Evolutionary conservation across 1,139 yeast genomes (phyloP), one percentile per base, ranked within the genome.

Genomic region (Kodamaea derodonti): DNA sequence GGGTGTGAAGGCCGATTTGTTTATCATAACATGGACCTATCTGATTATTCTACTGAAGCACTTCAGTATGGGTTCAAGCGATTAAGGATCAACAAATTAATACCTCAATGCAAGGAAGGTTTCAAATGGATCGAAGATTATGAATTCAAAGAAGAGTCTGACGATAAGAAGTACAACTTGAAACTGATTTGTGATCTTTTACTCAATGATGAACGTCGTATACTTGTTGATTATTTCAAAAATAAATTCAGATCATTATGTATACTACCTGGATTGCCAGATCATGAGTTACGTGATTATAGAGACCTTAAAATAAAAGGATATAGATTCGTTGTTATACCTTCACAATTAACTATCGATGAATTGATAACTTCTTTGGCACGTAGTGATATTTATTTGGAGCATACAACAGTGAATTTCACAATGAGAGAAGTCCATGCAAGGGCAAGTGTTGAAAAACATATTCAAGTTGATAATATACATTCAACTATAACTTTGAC

Each of bases 171-270:
- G 43, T 81, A 80, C 48, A 76, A 78, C 51, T 54, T 68, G 30
- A 37, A 48, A 1, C 65, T 56, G 30, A 76, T 81, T 46, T 64
- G 65, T 31, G 46, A 52, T n/a, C 45, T 59, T 4, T 42, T 81
- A 32, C 38, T 64, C 13, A 47, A 56, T 17, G 84, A 80, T 52
- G 80, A 78, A 38, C 78, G 79, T 48, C 62, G 86, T 24, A 75
- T 81, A 14, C 60, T 80, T 37, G 69, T 78, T 20, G 88, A 81
- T 51, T 81, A 78, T 69, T 54, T 64, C 29, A 80, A 79, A 49
- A 81, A 81, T 58, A 75, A 77, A 53, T 81, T 80, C 50, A 62
- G 90, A 33, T 63, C 84, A 2, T 52, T 72, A 47, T 72, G 84
- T 47, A 66, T 81, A 5, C 53, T 81, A 20, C 59, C 77, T 4